Evolutionary conservation across 2,329 filamentous ascomycete genomes (phyloP).

Genomic region (Pseudogymnoascus sp.): DNA sequence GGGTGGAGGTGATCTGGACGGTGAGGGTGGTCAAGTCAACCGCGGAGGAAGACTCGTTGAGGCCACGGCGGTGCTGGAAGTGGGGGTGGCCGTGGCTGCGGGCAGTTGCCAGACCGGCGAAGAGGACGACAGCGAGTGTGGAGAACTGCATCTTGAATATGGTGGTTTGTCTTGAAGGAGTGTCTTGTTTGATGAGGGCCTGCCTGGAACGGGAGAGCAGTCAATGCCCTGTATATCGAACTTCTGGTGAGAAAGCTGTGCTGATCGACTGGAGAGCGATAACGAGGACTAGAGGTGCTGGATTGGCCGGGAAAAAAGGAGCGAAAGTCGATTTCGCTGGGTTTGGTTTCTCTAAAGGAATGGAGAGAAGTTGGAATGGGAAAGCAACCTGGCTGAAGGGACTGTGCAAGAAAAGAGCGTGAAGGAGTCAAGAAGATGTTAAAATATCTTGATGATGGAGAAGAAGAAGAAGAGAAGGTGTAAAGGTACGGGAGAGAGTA

Average conservation of each 20-base stretch:
- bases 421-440: neutral
- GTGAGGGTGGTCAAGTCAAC: conserved; percentile 1
- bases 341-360: neutral
- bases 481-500: neutral
- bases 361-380: conserved; percentile 1
- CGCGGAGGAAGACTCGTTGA: neutral
- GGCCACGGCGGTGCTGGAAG: conserved; percentile 5
- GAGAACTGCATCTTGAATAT: conserved; percentile 2
- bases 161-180: neutral
- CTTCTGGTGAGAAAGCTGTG: neutral
- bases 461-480: neutral
- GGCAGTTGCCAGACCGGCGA: neutral
- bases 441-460: neutral
- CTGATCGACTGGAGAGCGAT: neutral
- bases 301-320: neutral
- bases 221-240: neutral
- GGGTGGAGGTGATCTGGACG: neutral
- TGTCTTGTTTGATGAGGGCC: conserved; percentile 1
- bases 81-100: neutral
- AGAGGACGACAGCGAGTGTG: neutral
- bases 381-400: conserved; percentile 3
- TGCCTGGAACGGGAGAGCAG: neutral
- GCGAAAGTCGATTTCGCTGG: conserved; percentile 7
- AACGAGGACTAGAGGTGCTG: neutral
- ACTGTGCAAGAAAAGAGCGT: conserved; percentile 8